phyloP scores from a whole-genome alignment of 306 rosid genomes.

The Vicia sativa region DNA sequence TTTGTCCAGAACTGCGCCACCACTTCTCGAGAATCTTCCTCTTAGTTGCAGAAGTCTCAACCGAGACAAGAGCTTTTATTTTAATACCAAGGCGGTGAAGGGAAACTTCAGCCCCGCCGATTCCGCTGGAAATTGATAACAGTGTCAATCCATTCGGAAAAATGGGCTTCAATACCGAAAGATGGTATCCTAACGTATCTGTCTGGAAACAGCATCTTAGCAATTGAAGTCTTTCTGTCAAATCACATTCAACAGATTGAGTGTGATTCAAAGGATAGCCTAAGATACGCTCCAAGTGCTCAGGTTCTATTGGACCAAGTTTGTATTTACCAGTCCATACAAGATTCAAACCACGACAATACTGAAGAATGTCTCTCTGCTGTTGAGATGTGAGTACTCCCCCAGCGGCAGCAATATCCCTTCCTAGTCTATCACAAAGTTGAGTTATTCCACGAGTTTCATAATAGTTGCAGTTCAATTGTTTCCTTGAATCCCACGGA shows the following conservation, averaged over 20 bases:
- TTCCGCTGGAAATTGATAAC: conserved; percentile 73
- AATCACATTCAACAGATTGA: conserved; percentile 45
- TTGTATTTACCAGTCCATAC: conserved; percentile 71
- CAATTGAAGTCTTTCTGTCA: conserved; percentile 59
- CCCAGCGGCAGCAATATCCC: conserved; percentile 48
- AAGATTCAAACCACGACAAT: conserved; percentile 66
- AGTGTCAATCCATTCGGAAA: conserved; percentile 72
- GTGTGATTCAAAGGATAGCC: conserved; percentile 86
- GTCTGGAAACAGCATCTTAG: conserved; percentile 80
- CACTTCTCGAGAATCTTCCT: conserved; percentile 76
- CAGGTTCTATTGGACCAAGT: conserved; percentile 65
- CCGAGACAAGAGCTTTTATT: conserved; percentile 70
- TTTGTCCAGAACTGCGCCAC: conserved; percentile 74
- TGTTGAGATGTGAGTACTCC: conserved; percentile 59
- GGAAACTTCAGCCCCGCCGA: conserved; percentile 89
- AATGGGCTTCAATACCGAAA: conserved; percentile 66
- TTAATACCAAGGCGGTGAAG: conserved; percentile 74
- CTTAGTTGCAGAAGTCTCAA: conserved; percentile 65
- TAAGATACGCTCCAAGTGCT: conserved; percentile 64
- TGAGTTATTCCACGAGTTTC: conserved; percentile 61
- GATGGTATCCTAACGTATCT: conserved; percentile 79
- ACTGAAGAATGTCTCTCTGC: conserved; percentile 66
- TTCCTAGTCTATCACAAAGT: conserved; percentile 67
- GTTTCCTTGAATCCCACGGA: conserved; percentile 84
- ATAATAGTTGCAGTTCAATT: conserved; percentile 60